Evolutionary conservation across 2,329 filamentous ascomycete species (phyloP), one percentile per base, ranked within the genome.

Genomic region (Pseudohalonectria lignicola): DNA sequence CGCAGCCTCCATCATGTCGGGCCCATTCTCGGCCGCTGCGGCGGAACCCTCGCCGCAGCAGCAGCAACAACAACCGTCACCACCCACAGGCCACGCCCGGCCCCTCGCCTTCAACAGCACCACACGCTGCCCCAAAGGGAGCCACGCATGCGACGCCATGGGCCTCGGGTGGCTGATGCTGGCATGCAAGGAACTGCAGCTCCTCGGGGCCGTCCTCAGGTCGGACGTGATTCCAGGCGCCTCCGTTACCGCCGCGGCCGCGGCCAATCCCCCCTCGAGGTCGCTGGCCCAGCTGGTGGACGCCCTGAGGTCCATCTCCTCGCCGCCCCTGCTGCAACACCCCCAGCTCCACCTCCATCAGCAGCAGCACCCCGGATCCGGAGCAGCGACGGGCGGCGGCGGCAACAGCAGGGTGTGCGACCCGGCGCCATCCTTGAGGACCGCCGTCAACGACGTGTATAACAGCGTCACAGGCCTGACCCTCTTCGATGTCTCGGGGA

Each of bases 131-230:
- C 66, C 67, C 13, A 67, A 60, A 40, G 65, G 66, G 1, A 67
- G 61, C 39, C 67, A 66, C 39, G 53, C 56, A 47, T 74, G 70
- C 39, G 71, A 74, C 43, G 67, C 69, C 0, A 61, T 62, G 0
- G 72, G 69, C 38, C 54, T 74, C 0, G 70, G 70, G 3, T 74
- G 68, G 67, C 47, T 71, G 25, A 68, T 74, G 62, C 55, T 71
- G n/a, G 53, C 64, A 0, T 67, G 64, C 38, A 64, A 64, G 36
- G 65, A 72, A 44, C 53, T 71, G 37, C 58, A 60, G 31, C 51
- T 72, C 1, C 46, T 71, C 3, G 52, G 59, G 3, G 58, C 55
- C 5, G 53, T 70, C 4, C 49, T 69, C 48, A 53, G 56, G 1
- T 51, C 54, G 0, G 35, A 50, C 9, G 23, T 12, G 8, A 7